These are phyloP conservation scores for Vigna reflexopilosa DNA, from an alignment of 306 rosid genomes.

Conservation along the genomic window DNA sequence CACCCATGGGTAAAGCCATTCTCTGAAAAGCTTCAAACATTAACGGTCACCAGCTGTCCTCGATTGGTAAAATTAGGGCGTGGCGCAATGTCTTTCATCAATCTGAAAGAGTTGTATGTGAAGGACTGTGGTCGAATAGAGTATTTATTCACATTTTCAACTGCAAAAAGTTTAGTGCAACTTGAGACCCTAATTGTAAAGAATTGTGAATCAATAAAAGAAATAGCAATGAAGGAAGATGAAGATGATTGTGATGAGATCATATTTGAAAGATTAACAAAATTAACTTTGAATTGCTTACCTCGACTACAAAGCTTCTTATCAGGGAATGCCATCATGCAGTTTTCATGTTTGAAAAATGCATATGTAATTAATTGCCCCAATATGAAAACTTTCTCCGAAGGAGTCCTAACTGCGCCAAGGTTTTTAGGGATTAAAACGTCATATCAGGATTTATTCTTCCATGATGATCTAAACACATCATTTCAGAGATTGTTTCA, in stretches of 20 bases:
- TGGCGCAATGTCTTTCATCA: not conserved
- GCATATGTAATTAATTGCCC: not conserved
- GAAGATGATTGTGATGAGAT: not conserved
- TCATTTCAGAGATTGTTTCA: not conserved
- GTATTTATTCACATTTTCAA: slow-evolving; percentile 28
- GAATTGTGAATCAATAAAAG: slow-evolving; percentile 5
- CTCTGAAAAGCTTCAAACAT: not conserved
- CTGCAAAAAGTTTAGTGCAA: slow-evolving; percentile 35
- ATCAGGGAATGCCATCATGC: slow-evolving; percentile 17
- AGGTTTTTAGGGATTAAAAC: not conserved
- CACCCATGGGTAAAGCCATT: slow-evolving; percentile 16
- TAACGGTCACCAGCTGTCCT: rapidly evolving
- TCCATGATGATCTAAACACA: not conserved
- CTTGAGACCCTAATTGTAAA: not conserved
- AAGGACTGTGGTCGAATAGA: not conserved
- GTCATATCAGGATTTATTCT: not conserved
- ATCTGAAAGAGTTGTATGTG: not conserved
- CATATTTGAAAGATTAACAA: not conserved
- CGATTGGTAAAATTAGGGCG: not conserved
- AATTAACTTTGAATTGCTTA: not conserved
- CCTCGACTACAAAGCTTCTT: not conserved
- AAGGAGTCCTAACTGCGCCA: not conserved
- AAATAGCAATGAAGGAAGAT: not conserved
- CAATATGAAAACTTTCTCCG: slow-evolving; percentile 16
- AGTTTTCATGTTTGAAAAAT: not conserved